These are phyloP conservation scores for Pyrus betulifolia DNA, from an alignment of 306 rosid genomes.

Conservation along the genomic window DNA sequence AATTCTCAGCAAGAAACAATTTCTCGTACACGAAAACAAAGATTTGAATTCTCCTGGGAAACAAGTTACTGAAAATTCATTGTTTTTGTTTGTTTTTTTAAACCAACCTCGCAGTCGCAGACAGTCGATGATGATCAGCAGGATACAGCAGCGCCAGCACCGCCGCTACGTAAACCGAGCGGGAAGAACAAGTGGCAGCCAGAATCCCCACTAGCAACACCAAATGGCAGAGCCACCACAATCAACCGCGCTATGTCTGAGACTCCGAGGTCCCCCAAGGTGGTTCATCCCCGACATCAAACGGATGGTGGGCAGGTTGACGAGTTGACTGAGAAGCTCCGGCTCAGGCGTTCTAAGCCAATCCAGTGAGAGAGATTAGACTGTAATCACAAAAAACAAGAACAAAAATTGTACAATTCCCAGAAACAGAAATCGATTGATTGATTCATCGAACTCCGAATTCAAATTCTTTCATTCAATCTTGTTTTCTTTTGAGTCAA, in stretches of 20 bases:
- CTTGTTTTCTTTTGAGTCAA: background rate
- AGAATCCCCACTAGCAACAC: constrained; percentile 37
- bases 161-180: background rate
- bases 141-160: background rate
- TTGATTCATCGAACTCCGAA: background rate
- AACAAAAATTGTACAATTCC: background rate
- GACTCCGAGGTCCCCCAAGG: background rate
- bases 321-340: background rate
- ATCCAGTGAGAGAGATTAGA: background rate
- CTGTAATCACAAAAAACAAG: background rate
- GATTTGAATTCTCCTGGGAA: background rate
- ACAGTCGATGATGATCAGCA: background rate
- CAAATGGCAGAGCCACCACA: background rate
- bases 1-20: background rate
- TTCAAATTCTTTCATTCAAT: background rate
- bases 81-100: background rate
- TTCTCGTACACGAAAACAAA: background rate
- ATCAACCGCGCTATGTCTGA: background rate
- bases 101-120: background rate
- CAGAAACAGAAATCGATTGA: background rate
- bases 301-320: background rate
- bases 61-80: background rate
- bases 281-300: background rate
- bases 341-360: constrained; percentile 21
- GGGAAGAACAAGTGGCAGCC: constrained; percentile 35